Percentiles rank a stretch among this genome's conserved stretches.
Evolutionary conservation across 768 basidiomycete species (phyloP).

Genomic region (Suillus tomentosus): DNA sequence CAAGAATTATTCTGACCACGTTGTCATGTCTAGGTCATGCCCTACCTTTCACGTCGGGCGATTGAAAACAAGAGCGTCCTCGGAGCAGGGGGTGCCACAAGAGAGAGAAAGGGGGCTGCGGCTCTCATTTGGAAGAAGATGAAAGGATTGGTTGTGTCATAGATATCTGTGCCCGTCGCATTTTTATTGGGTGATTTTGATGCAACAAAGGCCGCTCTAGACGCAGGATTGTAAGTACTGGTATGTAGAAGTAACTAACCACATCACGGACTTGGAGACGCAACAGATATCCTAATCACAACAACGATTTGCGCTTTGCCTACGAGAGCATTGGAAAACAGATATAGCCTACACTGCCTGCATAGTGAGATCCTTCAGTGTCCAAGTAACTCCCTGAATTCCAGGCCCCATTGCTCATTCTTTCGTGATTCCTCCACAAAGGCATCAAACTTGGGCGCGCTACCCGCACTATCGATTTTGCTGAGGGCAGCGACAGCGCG

Average conservation of each 20-base stretch:
- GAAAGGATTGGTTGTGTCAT: conserved; percentile 22
- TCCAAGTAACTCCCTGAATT: conserved; percentile 48
- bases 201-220: background rate
- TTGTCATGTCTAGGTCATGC: conserved; percentile 63
- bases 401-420: conserved; percentile 63
- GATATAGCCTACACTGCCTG: background rate
- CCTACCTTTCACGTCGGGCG: conserved; percentile 84
- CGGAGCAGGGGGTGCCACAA: conserved; percentile 63
- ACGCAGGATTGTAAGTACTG: background rate
- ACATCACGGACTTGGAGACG: background rate
- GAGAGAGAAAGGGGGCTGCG: conserved; percentile 34
- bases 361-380: conserved; percentile 19
- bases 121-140: conserved; percentile 32
- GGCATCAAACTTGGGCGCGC: conserved; percentile 72
- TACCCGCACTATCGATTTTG: conserved; percentile 63
- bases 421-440: conserved; percentile 77
- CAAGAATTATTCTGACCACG: conserved; percentile 16
- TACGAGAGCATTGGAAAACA: background rate
- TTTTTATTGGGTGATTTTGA: background rate
- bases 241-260: background rate
- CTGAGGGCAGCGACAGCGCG: conserved; percentile 86
- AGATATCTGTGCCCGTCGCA: background rate
- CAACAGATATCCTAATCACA: background rate
- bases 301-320: background rate
- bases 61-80: conserved; percentile 93